Conservation (phyloP, 371 early-diverging fungal species). For the Rhizopus microsporus region DNA sequence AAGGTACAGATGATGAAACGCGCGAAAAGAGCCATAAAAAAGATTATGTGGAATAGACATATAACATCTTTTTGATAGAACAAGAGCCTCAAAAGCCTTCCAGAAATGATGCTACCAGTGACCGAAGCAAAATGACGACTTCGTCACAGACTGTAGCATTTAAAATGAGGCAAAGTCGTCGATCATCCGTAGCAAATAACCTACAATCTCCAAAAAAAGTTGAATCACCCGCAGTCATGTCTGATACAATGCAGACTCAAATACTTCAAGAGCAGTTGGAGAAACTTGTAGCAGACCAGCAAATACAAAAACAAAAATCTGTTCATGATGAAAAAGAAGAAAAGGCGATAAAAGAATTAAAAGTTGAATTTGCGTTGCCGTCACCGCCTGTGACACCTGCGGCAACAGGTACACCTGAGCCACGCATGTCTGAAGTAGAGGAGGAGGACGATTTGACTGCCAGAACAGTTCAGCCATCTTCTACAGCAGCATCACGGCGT, state of each 20-base stretch:
- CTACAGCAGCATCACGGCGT: neutral
- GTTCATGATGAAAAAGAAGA: too few relatives aligned
- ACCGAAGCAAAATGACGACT: neutral
- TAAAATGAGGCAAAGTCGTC: neutral
- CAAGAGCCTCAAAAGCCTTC: neutral
- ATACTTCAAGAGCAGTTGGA: conserved; percentile 3
- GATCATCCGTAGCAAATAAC: neutral
- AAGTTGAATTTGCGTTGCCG: neutral
- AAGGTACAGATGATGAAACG: conserved; percentile 15
- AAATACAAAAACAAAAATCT: neutral
- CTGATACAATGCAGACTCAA: neutral
- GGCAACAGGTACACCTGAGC: neutral
- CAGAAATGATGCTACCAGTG: neutral
- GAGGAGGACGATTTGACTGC: too few relatives aligned
- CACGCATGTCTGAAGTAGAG: neutral
- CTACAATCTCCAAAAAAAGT: neutral
- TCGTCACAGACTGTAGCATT: neutral
- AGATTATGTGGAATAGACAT: neutral
- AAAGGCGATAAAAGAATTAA: too few relatives aligned
- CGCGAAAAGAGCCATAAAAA: too few relatives aligned
- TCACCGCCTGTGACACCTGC: conserved; percentile 2
- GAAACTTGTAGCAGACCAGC: conserved; percentile 1
- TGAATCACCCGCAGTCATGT: conserved; percentile 1
- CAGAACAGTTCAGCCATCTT: neutral
- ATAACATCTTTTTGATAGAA: conserved; percentile 1